Base-by-base conservation (phyloP, 768 basidiomycete genomes). In the Daedaleopsis sinensis region DNA sequence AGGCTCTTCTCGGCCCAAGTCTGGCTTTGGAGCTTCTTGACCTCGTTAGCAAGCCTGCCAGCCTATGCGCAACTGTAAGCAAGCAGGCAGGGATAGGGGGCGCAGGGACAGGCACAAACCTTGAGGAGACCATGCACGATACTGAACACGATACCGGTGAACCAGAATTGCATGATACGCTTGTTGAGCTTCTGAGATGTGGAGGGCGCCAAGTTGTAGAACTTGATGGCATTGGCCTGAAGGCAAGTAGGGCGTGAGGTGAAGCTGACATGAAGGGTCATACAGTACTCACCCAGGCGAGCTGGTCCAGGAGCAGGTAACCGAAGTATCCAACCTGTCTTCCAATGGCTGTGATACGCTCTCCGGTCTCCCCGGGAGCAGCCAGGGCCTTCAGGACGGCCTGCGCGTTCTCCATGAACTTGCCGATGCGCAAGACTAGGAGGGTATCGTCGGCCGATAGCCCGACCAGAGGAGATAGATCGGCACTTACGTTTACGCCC, bases 321-420 rank as follows among this genome's bases (percentile, higher is more conserved):
- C 88, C 89, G 63, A 93, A 94, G 79, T 98, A 98, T 3, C 84
- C 84, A 18, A 98, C 71, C 74, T 98, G 96, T 51, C 93, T 82
- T 37, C 83, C 88, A 66, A 97, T 86, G 23, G 90, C 86, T 0
- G 90, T 83, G 57, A 95, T 77, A 63, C 89, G 89, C 71, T 98
- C 93, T 12, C 82, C 76, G 1, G 87, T 66, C 58, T 87, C 82
- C 7, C 80, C 80, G 5, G 84, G 63, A 1, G 82, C 71, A 27
- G 87, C 74, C 3, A 86, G 77, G 19, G 90, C 88, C 54, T 88
- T 88, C 48, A 97, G 77, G 35, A 93, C 95, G 1, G 93, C 86
- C 73, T 98, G 96, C 7, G 96, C 79, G 76, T 97, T 94, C 71
- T 99, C 97, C 64, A 96, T 67, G 9, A 95, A 94, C 75, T 98